phyloP scores from a whole-genome alignment of 2,329 filamentous ascomycete genomes.

The Cladosporium halotolerans region DNA sequence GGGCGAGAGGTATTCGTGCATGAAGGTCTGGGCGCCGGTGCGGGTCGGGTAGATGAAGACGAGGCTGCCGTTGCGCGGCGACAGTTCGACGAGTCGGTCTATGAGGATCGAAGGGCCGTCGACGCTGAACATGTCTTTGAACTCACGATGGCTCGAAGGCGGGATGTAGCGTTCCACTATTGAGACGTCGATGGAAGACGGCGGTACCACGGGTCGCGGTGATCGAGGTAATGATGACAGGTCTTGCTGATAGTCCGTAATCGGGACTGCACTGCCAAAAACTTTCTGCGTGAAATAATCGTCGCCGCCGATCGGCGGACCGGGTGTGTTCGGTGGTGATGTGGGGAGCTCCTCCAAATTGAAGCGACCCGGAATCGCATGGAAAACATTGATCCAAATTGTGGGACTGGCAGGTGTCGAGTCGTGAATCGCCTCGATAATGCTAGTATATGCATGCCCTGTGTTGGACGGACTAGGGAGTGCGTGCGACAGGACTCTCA shows the following conservation, averaged over 20 bases:
- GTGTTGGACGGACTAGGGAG: constrained; percentile 49
- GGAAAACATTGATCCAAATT: constrained; percentile 58
- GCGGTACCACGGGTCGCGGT: constrained; percentile 54
- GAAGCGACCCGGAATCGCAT: constrained; percentile 57
- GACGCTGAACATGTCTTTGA: constrained; percentile 51
- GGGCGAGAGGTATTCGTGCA: constrained; percentile 53
- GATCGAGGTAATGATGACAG: constrained; percentile 44
- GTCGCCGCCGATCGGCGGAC: constrained; percentile 44
- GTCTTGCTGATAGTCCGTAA: constrained; percentile 53
- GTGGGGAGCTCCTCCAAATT: constrained; percentile 56
- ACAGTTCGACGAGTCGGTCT: constrained; percentile 56
- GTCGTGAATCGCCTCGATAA: constrained; percentile 52
- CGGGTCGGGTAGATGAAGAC: constrained; percentile 59
- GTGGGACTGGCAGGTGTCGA: constrained; percentile 45
- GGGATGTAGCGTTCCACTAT: constrained; percentile 62
- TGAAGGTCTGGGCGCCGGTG: constrained; percentile 52
- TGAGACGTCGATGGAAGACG: constrained; percentile 54
- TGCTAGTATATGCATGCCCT: constrained; percentile 47
- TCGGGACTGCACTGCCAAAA: constrained; percentile 56
- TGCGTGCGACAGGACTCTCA: constrained; percentile 56
- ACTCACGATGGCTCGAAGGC: constrained; percentile 53
- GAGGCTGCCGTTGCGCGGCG: constrained; percentile 50
- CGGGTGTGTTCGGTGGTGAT: constrained; percentile 57
- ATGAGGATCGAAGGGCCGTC: constrained; percentile 52
- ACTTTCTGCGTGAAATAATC: constrained; percentile 58